phyloP scores from a whole-genome alignment of 2,329 filamentous ascomycete genomes.

The Talaromyces islandicus region DNA sequence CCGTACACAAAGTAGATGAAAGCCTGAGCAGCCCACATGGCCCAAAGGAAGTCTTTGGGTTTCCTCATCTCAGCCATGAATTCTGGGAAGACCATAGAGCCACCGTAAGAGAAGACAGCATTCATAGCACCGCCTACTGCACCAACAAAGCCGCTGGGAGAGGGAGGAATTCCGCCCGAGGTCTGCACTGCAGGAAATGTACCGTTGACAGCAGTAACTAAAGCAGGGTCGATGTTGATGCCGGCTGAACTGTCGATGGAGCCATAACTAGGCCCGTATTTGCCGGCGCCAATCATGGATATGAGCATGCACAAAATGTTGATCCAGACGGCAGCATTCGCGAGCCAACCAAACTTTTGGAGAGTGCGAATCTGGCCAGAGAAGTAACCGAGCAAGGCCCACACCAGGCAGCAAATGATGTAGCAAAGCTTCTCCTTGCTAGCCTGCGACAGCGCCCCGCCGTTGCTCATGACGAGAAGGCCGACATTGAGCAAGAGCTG shows the following conservation, averaged over 20 bases:
- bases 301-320: conserved; percentile 52
- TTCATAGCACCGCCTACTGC: conserved; percentile 48
- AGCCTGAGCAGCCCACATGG: conserved; percentile 37
- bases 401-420: conserved; percentile 47
- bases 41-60: conserved; percentile 46
- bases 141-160: conserved; percentile 35
- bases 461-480: conserved; percentile 44
- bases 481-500: conserved; percentile 33
- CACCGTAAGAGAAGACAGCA: conserved; percentile 54
- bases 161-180: conserved; percentile 33
- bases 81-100: conserved; percentile 52
- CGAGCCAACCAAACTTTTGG: conserved; percentile 49
- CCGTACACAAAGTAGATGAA: conserved; percentile 35
- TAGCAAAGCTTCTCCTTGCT: conserved; percentile 48
- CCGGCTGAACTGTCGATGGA: conserved; percentile 20
- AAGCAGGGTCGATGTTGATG: conserved; percentile 14
- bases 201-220: conserved; percentile 22
- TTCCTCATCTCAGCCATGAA: conserved; percentile 51
- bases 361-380: conserved; percentile 53
- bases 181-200: conserved; percentile 28
- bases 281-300: conserved; percentile 48
- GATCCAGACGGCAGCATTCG: conserved; percentile 52
- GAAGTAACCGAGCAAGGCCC: conserved; percentile 46
- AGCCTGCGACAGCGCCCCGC: conserved; percentile 50
- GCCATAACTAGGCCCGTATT: conserved; percentile 45